A percentile compares a stretch with the other conserved stretches of the same genome.
These are phyloP conservation scores for Calonectria leucothoes DNA, from an alignment of 2,329 filamentous ascomycete species.

Conservation along the genomic window DNA sequence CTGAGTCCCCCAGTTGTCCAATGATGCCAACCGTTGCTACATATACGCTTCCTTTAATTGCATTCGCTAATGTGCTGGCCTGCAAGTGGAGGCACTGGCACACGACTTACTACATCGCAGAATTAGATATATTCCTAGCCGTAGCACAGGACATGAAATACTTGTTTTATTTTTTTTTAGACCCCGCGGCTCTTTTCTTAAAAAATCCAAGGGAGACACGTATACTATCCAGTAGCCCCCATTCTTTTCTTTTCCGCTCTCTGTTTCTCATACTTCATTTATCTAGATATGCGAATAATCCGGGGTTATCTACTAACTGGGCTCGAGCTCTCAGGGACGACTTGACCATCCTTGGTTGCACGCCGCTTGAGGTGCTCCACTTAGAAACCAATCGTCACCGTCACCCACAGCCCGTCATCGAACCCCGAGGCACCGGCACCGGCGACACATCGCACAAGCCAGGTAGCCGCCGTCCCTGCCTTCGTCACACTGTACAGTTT, in stretches of 20 bases:
- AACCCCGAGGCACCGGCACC: constrained; percentile 13
- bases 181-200: not conserved
- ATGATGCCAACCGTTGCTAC: constrained; percentile 18
- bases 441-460: not conserved
- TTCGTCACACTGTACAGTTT: not conserved
- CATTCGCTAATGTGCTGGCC: constrained; percentile 6
- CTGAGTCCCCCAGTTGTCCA: constrained; percentile 10
- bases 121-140: not conserved
- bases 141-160: not conserved
- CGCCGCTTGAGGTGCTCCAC: constrained; percentile 7
- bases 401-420: constrained; percentile 14
- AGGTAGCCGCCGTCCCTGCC: not conserved
- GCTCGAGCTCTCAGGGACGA: constrained; percentile 2
- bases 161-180: not conserved
- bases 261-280: not conserved
- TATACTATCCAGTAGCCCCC: not conserved
- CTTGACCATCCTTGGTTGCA: not conserved
- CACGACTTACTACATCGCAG: not conserved
- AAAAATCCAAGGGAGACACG: not conserved
- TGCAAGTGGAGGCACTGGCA: not conserved
- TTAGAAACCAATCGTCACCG: constrained; percentile 16
- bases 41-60: constrained; percentile 22
- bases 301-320: constrained; percentile 20
- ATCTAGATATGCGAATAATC: constrained; percentile 20
- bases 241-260: not conserved